phyloP scores from a whole-genome alignment of 768 basidiomycete genomes.

The Daedaleopsis nitida region DNA sequence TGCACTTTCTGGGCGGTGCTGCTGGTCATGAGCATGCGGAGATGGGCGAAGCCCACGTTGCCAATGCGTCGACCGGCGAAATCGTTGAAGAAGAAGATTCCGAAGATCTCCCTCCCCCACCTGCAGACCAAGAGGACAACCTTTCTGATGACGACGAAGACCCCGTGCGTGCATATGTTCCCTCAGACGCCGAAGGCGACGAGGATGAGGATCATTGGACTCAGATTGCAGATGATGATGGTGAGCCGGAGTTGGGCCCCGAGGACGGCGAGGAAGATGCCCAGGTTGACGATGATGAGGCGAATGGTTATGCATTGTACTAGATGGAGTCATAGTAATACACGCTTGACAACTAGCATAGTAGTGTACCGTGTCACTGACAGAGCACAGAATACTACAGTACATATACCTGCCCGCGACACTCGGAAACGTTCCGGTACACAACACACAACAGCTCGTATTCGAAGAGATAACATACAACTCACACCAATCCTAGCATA shows the following conservation, averaged over 20 bases:
- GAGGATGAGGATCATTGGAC: background rate
- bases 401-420: too few species aligned
- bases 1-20: constrained; percentile 26
- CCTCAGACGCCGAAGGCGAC: background rate
- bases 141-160: background rate
- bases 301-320: background rate
- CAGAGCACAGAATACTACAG: too few species aligned
- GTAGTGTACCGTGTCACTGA: too few species aligned
- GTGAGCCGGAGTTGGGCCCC: background rate
- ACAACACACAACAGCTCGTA: too few species aligned
- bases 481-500: background rate
- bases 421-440: too few species aligned
- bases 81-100: too few species aligned
- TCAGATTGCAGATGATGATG: background rate
- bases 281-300: background rate
- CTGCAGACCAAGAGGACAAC: too few species aligned
- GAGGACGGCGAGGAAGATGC: background rate
- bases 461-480: background rate
- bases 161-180: background rate
- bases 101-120: too few species aligned
- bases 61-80: too few species aligned
- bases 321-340: background rate
- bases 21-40: constrained; percentile 22
- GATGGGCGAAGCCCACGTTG: background rate
- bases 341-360: background rate